Base-by-base conservation (phyloP, 441 rosid species). In the Gossypium trilobum region DNA sequence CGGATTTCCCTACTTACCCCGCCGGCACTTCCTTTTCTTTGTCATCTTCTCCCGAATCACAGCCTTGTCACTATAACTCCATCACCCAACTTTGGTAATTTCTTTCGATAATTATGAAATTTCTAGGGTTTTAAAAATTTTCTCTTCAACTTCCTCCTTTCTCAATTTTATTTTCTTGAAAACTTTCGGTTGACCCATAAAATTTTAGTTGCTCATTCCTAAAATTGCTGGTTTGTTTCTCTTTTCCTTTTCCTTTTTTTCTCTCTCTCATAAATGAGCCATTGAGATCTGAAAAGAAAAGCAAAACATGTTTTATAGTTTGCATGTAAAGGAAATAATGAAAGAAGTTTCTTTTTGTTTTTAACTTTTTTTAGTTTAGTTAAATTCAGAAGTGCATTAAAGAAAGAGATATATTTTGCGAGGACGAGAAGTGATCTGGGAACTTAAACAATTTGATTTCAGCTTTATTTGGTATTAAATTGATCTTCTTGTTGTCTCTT, bases 261-360 rank as follows among this genome's bases (percentile, higher is more conserved):
- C 1, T 31, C 39, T 31, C 20, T 17, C 65, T 31, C 17, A 29
- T 29, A n/a, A 14, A 29, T 23, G 36, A 57, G 17, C 62, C 39
- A 27, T 27, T 31, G 66, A 61, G 66, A 61, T 61, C 46, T 60
- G 22, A 60, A 60, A 60, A 27, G 13, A n/a, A 56, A 56, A 51
- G 19, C 16, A 5, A 27, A 29, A 14, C 36, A 11, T 14, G 33
- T 14, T 58, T 58, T 58, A 13, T 58, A 25, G 63, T 13, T 8
- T 25, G 46, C 66, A 31, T 31, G 66, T 61, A 31, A 61, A 31
- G 36, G 2, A 31, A 61, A 14, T 3, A 31, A 31, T 31, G 66
- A 61, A 31, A 61, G 22, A 61, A 14, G 13, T 14, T 14, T 31
- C 42, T 1, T 14, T 0, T n/a, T 11, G 0, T 16, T 31, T 8